Conservation (phyloP, 2,329 filamentous ascomycete species). For the Fusarium hainanense region DNA sequence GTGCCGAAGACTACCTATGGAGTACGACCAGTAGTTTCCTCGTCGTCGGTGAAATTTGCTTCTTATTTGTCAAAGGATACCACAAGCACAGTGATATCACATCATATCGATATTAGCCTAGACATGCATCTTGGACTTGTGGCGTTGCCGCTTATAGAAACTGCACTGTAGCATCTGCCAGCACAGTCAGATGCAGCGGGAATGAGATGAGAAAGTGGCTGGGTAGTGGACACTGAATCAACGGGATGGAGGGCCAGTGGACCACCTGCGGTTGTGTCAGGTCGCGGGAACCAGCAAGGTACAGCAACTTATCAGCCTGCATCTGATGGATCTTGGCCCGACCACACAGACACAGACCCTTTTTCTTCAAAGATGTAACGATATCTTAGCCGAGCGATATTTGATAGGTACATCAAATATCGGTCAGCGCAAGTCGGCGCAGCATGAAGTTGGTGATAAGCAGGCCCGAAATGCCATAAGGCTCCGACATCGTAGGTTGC, state of each 20-base stretch:
- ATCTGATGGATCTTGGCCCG: conserved; percentile 5
- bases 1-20: background rate
- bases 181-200: conserved; percentile 28
- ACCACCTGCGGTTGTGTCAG: conserved; percentile 37
- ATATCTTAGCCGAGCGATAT: conserved; percentile 34
- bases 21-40: conserved; percentile 13
- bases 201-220: conserved; percentile 27
- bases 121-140: background rate
- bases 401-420: conserved; percentile 31
- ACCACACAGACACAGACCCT: conserved; percentile 9
- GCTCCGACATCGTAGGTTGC: conserved; percentile 1
- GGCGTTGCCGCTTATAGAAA: conserved; percentile 3
- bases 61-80: background rate
- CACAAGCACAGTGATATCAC: background rate
- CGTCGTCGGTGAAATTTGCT: conserved; percentile 10
- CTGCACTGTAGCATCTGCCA: conserved; percentile 1
- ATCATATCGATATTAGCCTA: background rate
- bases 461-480: conserved; percentile 18
- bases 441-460: conserved; percentile 15
- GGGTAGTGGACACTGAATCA: conserved; percentile 17
- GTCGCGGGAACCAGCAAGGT: conserved; percentile 19
- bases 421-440: conserved; percentile 20
- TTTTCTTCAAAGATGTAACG: conserved; percentile 28
- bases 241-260: conserved; percentile 18
- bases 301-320: conserved; percentile 34